Evolutionary conservation across 129 eudicot species (phyloP), one percentile per base, ranked within the genome.

Genomic region (Tagetes patula): DNA sequence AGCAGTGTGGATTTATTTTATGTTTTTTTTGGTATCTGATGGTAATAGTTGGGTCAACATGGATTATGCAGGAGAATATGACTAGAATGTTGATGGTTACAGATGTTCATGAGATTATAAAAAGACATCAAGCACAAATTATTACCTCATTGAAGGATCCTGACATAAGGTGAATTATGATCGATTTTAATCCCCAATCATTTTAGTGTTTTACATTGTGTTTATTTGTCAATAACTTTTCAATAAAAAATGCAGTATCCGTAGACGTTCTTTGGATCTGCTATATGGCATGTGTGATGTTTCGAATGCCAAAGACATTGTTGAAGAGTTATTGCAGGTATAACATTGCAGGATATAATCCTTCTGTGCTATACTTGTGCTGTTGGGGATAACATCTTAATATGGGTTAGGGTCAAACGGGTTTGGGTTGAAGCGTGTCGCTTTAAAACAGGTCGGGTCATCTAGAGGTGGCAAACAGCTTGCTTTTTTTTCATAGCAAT

Each of bases 271-370:
- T 38, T 89, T 93, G 76, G 98, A 93, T 86, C 80, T 93, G 78
- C 88, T 94, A 41, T 94, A 94, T 83, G 99, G 99, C 76, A 95
- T 95, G 99, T 95, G 99, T 80, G 99, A 95, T 77, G 99, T 95
- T 73, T 86, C 97, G 30, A 95, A 95, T 78, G 97, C 99, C 12
- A 95, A 95, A 85, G 97, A 90, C 85, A 95, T 95, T 45, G 99
- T 95, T 63, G 99, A 95, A 83, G 99, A 95, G 80, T 73, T 95
- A 64, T 77, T 95, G 84, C 99, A 95, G 97, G 99, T 90, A 68
- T 34, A 50, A 9, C 78, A 20, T 68, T 54, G 27, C 65, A 59
- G 11, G 40, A 50, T 65, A 46, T n/a, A 32, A 42, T 38, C 3
- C 4, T 47, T 67, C 53, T 8, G 45, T 13, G 34, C 30, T 80